Conservation (phyloP, 768 basidiomycete genomes). For the Grammothele lineata region DNA sequence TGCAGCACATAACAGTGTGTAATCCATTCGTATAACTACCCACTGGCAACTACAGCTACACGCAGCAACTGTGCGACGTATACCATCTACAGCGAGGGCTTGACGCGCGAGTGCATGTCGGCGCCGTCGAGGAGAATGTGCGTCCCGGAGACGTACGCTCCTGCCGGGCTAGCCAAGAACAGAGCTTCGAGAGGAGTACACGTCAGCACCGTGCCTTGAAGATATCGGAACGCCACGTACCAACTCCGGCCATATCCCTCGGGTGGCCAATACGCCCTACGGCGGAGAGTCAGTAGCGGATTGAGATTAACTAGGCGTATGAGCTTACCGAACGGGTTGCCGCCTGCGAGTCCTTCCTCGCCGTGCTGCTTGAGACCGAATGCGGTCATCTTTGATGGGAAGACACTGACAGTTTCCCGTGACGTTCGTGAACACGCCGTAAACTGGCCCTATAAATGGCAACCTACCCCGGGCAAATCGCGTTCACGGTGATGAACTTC, state of each 20-base stretch:
- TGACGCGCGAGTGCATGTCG: conserved; percentile 4
- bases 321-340: conserved; percentile 64
- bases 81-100: conserved; percentile 5
- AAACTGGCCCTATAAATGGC: background rate
- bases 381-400: conserved; percentile 84
- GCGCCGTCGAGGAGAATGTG: conserved; percentile 69
- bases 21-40: no score
- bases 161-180: conserved; percentile 58
- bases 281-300: no score
- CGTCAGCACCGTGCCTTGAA: no score
- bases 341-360: conserved; percentile 44
- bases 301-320: no score
- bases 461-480: conserved; percentile 73
- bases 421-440: background rate
- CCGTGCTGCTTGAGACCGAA: conserved; percentile 57
- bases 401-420: conserved; percentile 42
- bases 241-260: conserved; percentile 68
- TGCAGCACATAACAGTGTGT: no score
- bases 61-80: no score
- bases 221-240: conserved; percentile 17
- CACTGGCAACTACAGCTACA: no score
- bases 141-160: conserved; percentile 69
- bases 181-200: conserved; percentile 19
- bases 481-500: conserved; percentile 71
- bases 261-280: conserved; percentile 63